Evolutionary conservation across 2,329 filamentous ascomycete genomes (phyloP).

Genomic region (Zasmidium citrigriseum): DNA sequence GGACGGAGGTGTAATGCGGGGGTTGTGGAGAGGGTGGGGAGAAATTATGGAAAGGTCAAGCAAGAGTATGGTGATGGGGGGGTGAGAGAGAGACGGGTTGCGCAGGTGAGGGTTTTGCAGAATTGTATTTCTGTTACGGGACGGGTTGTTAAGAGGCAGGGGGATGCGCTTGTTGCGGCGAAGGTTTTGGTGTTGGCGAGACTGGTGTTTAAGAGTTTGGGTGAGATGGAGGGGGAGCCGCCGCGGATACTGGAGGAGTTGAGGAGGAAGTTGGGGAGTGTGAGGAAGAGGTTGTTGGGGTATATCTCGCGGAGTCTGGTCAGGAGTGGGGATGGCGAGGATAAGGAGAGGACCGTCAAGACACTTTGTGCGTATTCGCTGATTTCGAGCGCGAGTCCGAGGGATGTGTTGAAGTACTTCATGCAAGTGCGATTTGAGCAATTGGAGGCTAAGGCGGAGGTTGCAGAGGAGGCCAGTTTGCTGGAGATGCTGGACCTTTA

Average conservation of each 20-base stretch:
- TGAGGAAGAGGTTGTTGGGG: constrained; percentile 66
- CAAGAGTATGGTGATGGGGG: constrained; percentile 10
- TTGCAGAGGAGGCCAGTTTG: constrained; percentile 53
- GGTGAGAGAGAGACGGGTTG: constrained; percentile 13
- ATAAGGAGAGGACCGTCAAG: constrained; percentile 61
- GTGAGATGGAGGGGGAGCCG: constrained; percentile 43
- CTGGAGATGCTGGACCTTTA: constrained; percentile 71
- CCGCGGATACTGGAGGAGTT: constrained; percentile 60
- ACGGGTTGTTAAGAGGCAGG: constrained; percentile 51
- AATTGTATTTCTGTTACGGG: constrained; percentile 55
- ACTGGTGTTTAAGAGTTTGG: constrained; percentile 72
- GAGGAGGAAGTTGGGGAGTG: constrained; percentile 62
- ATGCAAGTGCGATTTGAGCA: constrained; percentile 70
- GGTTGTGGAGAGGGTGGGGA: constrained; percentile 66
- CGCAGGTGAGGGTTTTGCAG: constrained; percentile 50
- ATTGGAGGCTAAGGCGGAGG: constrained; percentile 64
- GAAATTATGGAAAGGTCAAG: constrained; percentile 37
- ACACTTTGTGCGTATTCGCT: constrained; percentile 81
- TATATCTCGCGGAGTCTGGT: constrained; percentile 59
- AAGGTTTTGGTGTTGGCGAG: constrained; percentile 72
- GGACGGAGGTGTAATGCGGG: constrained; percentile 75
- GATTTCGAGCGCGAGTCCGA: constrained; percentile 74
- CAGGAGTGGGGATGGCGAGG: constrained; percentile 27
- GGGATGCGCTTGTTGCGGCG: constrained; percentile 58
- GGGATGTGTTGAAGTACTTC: constrained; percentile 78